Evolutionary conservation across 148 eudicot species (phyloP).

Genomic region (Silene conica): DNA sequence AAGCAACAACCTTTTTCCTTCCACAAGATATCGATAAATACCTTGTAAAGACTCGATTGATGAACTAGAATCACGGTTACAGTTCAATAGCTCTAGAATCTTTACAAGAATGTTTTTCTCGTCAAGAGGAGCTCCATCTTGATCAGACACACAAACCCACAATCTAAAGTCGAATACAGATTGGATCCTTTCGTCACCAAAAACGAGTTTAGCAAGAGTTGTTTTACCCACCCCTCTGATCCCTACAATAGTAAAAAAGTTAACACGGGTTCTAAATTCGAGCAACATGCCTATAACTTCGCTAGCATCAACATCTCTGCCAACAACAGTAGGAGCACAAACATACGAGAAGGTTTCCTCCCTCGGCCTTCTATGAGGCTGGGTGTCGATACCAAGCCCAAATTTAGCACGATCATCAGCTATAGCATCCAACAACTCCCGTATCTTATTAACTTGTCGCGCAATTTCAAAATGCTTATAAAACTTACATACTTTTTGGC

Average conservation of each 20-base stretch:
- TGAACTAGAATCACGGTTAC: no score
- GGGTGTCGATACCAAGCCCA: slow-evolving; percentile 10
- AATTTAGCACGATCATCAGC: slow-evolving; percentile 5
- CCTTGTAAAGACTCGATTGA: no score
- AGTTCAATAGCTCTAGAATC: no score
- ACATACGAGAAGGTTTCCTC: slow-evolving; percentile 6
- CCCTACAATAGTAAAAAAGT: slow-evolving; percentile 22
- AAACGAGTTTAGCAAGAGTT: slow-evolving; percentile 28
- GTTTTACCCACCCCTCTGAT: slow-evolving; percentile 36
- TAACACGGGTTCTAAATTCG: not conserved
- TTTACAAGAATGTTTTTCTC: slow-evolving; percentile 1
- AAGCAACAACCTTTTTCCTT: no score
- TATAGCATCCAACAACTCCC: slow-evolving; percentile 11
- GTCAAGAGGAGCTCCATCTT: not conserved
- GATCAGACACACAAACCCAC: slow-evolving; percentile 30
- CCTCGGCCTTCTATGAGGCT: not conserved
- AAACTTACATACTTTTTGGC: no score
- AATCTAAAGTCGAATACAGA: slow-evolving; percentile 19
- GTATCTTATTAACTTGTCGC: no score
- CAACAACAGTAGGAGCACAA: slow-evolving; percentile 16
- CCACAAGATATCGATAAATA: no score
- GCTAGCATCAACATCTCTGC: slow-evolving; percentile 18
- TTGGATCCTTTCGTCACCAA: slow-evolving; percentile 16
- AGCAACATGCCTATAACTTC: slow-evolving; percentile 13
- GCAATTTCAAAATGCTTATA: no score